Percentiles rank a stretch among this genome's conserved stretches.
Evolutionary conservation across 2,329 filamentous ascomycete species (phyloP).

Genomic region (Colletotrichum neosansevieriae): DNA sequence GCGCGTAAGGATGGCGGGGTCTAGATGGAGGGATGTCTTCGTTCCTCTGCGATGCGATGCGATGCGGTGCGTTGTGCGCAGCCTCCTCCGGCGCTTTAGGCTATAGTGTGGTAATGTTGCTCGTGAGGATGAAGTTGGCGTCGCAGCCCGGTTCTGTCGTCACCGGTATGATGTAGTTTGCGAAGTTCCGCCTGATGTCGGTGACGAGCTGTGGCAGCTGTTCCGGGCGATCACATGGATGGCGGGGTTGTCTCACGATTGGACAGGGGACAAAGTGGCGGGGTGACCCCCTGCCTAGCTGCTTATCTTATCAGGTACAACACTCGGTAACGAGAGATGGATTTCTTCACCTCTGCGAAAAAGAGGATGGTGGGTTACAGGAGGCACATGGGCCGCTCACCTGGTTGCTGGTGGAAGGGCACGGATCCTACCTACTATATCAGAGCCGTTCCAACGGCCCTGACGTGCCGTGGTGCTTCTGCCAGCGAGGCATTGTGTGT

Average conservation of each 20-base stretch:
- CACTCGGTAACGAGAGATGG: neutral
- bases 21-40: neutral
- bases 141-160: constrained; percentile 7
- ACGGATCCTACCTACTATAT: constrained; percentile 16
- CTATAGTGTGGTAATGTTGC: neutral
- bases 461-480: neutral
- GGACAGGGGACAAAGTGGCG: constrained; percentile 37
- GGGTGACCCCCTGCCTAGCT: constrained; percentile 26
- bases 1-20: neutral
- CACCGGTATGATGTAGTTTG: constrained; percentile 32
- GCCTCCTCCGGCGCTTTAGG: neutral
- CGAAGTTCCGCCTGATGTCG: constrained; percentile 38
- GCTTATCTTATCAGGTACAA: constrained; percentile 40
- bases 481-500: neutral
- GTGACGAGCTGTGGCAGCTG: constrained; percentile 40
- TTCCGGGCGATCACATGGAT: constrained; percentile 42
- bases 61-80: constrained; percentile 4
- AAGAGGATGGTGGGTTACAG: neutral
- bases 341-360: neutral
- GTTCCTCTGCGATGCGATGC: constrained; percentile 2
- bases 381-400: neutral
- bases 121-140: constrained; percentile 4
- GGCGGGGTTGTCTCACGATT: constrained; percentile 43
- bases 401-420: neutral
- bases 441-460: constrained; percentile 13